Base-by-base conservation (phyloP, 1,284 basidiomycete genomes). In the Cutaneotrichosporon mucoides region DNA sequence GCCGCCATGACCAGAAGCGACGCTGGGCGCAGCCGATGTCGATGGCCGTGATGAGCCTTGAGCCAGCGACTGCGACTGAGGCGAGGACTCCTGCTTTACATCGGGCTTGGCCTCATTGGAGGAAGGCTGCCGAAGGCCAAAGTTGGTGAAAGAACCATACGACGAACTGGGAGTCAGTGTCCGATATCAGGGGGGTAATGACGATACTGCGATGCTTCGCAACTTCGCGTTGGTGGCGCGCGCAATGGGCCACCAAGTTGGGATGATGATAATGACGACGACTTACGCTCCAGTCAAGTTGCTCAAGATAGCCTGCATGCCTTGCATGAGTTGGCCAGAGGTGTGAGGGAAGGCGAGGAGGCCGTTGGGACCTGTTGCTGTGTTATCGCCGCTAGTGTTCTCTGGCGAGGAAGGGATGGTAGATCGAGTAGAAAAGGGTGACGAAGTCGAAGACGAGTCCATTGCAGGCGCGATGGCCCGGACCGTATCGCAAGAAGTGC, bases 401-500 rank as follows among this genome's bases (percentile, higher is more conserved):
- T 75, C 73, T 13, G 73, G 71, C 6, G 69, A 73, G 12, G 72
- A 70, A 1, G 69, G 59, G 38, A 68, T 63, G 13, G 70, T 71
- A 4, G 73, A 73, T 24, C 66, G 62, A 9, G 64, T 55, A 11
- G 71, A 72, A 52, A 71, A 73, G 10, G 72, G 71, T 11, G 71
- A 73, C 13, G 68, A 69, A 35, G 68, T 60, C 10, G 63, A 69
- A 16, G 72, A 68, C 9, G 70, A 68, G 43, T 73, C 72, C 61
- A 68, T 62, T 53, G 48, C 60, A 44, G 52, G 53, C 53, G 44
- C 46, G 16, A 41, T 40, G 37, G 49, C 49, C 38, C 41, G 37
- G 49, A 41, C 49, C 24, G 24, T 24, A 8, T 4, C 38, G 40
- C 33, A 16, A 36, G 8, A 15, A 11, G 11, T 37, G 42, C 41